These are phyloP conservation scores for Solanum corneliomulleri DNA, from an alignment of 257 asterid genomes.

Conservation along the genomic window DNA sequence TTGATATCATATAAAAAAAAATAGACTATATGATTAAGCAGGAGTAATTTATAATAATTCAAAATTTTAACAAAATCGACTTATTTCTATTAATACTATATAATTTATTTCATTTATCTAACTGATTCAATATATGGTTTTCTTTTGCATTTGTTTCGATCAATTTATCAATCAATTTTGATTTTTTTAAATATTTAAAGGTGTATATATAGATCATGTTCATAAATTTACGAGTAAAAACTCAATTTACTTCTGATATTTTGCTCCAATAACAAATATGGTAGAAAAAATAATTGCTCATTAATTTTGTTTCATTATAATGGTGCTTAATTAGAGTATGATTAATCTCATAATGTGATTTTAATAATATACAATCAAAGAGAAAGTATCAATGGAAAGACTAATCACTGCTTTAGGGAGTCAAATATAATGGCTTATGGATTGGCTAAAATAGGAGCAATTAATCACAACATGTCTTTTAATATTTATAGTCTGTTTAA, in stretches of 20 bases:
- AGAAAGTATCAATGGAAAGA: background rate
- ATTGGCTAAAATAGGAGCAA: background rate
- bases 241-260: background rate
- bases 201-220: background rate
- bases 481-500: background rate
- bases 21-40: no score
- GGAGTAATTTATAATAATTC: no score
- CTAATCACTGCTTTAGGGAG: background rate
- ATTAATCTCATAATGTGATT: background rate
- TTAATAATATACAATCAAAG: background rate
- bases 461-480: background rate
- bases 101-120: background rate
- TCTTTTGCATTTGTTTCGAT: background rate
- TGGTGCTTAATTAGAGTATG: background rate
- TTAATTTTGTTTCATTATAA: background rate
- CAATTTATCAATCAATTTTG: no score
- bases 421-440: background rate
- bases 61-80: no score
- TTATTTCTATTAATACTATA: no score
- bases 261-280: background rate
- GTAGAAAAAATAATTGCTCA: background rate
- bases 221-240: background rate
- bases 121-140: no score
- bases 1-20: no score
- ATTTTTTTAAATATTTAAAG: no score